phyloP scores from a whole-genome alignment of 768 basidiomycete species.

The Naganishia friedmannii region DNA sequence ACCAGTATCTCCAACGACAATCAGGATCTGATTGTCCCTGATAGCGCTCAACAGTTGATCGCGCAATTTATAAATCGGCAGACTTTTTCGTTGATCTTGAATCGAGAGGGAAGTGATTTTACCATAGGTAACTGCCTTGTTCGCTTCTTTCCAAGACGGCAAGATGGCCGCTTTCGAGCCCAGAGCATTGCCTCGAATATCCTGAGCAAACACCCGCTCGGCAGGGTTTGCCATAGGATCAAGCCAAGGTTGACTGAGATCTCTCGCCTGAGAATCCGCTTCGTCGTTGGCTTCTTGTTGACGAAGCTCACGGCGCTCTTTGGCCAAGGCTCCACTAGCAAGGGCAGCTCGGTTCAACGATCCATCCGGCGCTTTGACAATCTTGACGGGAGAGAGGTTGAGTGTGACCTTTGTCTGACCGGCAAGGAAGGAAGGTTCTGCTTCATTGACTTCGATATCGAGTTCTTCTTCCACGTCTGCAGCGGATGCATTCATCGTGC shows the following conservation, averaged over 20 bases:
- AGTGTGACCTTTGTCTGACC: constrained; percentile 95
- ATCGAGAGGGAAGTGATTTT: constrained; percentile 86
- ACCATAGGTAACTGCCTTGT: constrained; percentile 93
- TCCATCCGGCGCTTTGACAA: constrained; percentile 97
- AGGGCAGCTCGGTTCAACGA: constrained; percentile 93
- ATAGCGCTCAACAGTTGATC: constrained; percentile 87
- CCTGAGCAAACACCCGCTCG: constrained; percentile 89
- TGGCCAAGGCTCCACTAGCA: constrained; percentile 86
- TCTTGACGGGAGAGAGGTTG: constrained; percentile 93
- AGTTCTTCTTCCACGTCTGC: constrained; percentile 93
- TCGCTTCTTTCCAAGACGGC: constrained; percentile 84
- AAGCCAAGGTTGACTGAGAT: constrained; percentile 94
- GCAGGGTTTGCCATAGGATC: constrained; percentile 91
- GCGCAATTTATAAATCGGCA: constrained; percentile 93
- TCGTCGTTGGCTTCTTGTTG: constrained; percentile 92
- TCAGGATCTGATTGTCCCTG: constrained; percentile 88
- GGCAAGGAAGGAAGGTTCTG: constrained; percentile 90
- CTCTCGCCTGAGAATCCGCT: constrained; percentile 88
- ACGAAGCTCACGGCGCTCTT: constrained; percentile 88
- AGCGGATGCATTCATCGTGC: constrained; percentile 50
- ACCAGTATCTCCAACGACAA: constrained; percentile 97
- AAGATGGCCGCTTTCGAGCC: constrained; percentile 72
- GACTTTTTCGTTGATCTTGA: constrained; percentile 82
- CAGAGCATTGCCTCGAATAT: constrained; percentile 66
- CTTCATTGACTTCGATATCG: constrained; percentile 94